Evolutionary conservation across 176 grass and related monocot genomes (phyloP).

Genomic region (Cenchrus purpureus): DNA sequence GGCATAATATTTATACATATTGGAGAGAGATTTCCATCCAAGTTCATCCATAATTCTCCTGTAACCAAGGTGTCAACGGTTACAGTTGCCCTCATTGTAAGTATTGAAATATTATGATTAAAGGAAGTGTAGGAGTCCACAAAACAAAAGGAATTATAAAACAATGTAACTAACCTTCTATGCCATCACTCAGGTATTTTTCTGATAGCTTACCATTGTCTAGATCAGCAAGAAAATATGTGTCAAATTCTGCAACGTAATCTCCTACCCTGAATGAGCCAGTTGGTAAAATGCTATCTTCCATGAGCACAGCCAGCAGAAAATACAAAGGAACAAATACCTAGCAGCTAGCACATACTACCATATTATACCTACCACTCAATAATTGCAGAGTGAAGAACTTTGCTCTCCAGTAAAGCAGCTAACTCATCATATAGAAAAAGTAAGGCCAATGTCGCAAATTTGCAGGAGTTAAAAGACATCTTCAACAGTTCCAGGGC

Average conservation of each 20-base stretch:
- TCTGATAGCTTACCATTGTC: constrained; percentile 57
- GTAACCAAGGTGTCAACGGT: constrained; percentile 55
- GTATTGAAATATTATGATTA: constrained; percentile 21
- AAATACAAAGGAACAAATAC: constrained; percentile 25
- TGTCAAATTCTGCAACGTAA: constrained; percentile 72
- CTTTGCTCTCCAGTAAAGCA: constrained; percentile 63
- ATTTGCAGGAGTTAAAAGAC: constrained; percentile 82
- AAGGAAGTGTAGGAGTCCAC: constrained; percentile 15
- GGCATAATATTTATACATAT: constrained; percentile 90
- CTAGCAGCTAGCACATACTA: background rate
- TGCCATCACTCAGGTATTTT: constrained; percentile 60
- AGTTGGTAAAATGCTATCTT: constrained; percentile 30
- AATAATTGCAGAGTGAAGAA: constrained; percentile 64
- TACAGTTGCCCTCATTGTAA: constrained; percentile 24
- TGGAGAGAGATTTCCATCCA: constrained; percentile 86
- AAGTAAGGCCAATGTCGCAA: constrained; percentile 63
- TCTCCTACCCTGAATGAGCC: constrained; percentile 59
- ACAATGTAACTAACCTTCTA: constrained; percentile 70
- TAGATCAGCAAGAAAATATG: constrained; percentile 83
- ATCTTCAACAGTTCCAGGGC: constrained; percentile 78
- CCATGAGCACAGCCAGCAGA: constrained; percentile 16
- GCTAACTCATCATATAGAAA: constrained; percentile 86
- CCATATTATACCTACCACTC: constrained; percentile 67
- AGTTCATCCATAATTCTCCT: constrained; percentile 98
- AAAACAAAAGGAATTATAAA: constrained; percentile 7